Conservation (phyloP, 1,284 basidiomycete genomes). For the Cutaneotrichosporon dermatis region DNA sequence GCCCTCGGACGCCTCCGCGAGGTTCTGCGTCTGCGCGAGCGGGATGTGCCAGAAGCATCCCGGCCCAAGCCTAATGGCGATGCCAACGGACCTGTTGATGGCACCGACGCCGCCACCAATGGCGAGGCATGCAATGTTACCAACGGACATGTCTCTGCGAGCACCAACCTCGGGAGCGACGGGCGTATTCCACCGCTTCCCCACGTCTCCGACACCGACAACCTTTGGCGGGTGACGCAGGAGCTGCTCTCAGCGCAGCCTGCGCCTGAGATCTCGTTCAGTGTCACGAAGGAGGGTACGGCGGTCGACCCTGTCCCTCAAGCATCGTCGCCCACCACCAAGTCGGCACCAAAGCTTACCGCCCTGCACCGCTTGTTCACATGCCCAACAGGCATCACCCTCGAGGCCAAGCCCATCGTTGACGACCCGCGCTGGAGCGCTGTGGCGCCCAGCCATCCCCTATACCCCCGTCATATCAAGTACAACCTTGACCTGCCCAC, state of each 20-base stretch:
- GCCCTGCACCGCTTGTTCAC: conserved; percentile 47
- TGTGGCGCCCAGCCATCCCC: conserved; percentile 9
- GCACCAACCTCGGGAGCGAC: too few relatives aligned
- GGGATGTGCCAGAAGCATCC: conserved; percentile 28
- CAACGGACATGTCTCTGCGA: conserved; percentile 22
- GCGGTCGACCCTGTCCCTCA: conserved; percentile 9
- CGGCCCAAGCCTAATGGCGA: not conserved
- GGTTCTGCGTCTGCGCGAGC: conserved; percentile 35
- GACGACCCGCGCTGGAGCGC: conserved; percentile 24
- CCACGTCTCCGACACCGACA: conserved; percentile 32
- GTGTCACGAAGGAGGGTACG: conserved; percentile 23
- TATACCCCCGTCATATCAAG: conserved; percentile 30
- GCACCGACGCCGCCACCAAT: conserved; percentile 8
- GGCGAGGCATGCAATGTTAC: conserved; percentile 1
- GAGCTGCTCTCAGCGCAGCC: conserved; percentile 26
- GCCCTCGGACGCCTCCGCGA: conserved; percentile 44
- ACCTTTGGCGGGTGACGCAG: conserved; percentile 44
- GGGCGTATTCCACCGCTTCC: too few relatives aligned
- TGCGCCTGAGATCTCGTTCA: conserved; percentile 29
- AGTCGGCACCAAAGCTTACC: conserved; percentile 24
- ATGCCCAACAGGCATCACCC: conserved; percentile 39
- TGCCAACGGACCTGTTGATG: conserved; percentile 7
- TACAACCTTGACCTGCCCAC: conserved; percentile 45
- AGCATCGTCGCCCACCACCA: not conserved
- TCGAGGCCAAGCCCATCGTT: conserved; percentile 36